Evolutionary conservation across 1,139 yeast genomes (phyloP).

Genomic region (Debaryomycetaceae sp.): DNA sequence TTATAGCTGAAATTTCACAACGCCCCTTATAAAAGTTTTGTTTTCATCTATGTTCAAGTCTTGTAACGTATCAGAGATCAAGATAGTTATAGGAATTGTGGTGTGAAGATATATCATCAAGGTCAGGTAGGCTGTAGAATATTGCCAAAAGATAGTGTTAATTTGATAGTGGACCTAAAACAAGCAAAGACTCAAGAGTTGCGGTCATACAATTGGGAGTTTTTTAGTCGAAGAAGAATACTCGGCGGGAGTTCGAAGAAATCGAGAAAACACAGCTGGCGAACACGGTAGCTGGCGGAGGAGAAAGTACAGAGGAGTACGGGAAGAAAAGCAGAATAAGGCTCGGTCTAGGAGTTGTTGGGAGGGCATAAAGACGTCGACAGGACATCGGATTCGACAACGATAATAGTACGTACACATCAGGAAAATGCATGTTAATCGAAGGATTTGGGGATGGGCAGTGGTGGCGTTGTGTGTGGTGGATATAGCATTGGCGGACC

Average conservation of each 20-base stretch:
- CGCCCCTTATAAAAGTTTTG: neutral
- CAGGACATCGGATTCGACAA: neutral
- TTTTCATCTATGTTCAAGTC: neutral
- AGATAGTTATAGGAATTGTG: too few species aligned
- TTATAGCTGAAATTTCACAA: neutral
- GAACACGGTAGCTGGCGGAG: neutral
- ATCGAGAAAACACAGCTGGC: neutral
- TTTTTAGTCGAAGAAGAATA: too few species aligned
- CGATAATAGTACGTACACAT: neutral
- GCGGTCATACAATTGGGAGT: too few species aligned
- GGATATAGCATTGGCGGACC: slow-evolving; percentile 2
- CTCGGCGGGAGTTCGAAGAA: neutral
- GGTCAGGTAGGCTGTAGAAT: too few species aligned
- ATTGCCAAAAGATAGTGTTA: too few species aligned
- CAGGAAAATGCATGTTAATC: neutral
- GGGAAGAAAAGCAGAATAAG: neutral
- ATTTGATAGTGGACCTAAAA: too few species aligned
- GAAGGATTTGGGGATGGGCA: neutral
- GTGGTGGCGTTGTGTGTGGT: neutral
- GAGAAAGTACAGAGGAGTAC: neutral
- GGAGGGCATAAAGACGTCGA: too few species aligned
- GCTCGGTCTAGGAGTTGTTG: too few species aligned
- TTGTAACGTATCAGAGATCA: neutral
- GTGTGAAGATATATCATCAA: too few species aligned
- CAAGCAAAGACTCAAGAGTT: too few species aligned